Conservation (phyloP, 805 yeast species). For the Brettanomyces nanus region DNA sequence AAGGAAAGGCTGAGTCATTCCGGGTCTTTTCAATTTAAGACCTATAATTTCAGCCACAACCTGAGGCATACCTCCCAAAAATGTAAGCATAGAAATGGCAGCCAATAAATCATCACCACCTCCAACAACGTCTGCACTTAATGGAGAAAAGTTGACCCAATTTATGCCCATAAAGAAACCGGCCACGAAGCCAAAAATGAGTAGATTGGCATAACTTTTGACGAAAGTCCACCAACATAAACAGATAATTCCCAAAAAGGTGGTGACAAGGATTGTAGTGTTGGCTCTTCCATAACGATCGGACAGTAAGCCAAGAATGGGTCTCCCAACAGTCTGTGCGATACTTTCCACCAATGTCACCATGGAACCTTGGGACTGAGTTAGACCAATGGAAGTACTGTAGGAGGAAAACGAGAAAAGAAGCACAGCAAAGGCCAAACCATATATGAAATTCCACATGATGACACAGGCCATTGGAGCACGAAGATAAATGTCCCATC, state of each 20-base stretch:
- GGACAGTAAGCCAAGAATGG: constrained; percentile 37
- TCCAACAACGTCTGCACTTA: constrained; percentile 28
- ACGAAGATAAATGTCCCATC: constrained; percentile 10
- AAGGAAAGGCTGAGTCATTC: constrained; percentile 36
- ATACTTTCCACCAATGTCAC: constrained; percentile 40
- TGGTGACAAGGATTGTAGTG: constrained; percentile 30
- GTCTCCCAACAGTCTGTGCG: constrained; percentile 44
- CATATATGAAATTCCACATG: constrained; percentile 19
- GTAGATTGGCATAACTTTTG: constrained; percentile 30
- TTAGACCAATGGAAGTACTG: constrained; percentile 40
- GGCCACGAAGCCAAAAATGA: constrained; percentile 35
- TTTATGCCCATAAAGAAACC: constrained; percentile 44
- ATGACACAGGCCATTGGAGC: constrained; percentile 21
- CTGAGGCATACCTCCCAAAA: constrained; percentile 25
- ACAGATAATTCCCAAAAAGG: constrained; percentile 29
- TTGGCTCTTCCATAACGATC: constrained; percentile 43
- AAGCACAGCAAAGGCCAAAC: constrained; percentile 26
- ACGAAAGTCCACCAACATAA: constrained; percentile 45
- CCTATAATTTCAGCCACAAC: constrained; percentile 27
- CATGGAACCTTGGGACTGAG: constrained; percentile 37
- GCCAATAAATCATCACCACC: constrained; percentile 24
- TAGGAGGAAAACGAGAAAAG: constrained; percentile 44
- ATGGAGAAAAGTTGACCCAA: constrained; percentile 29
- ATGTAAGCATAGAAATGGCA: constrained; percentile 21
- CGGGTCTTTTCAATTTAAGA: constrained; percentile 19